phyloP scores from a whole-genome alignment of 2,329 filamentous ascomycete genomes.

The Dactylellina drechsleri region DNA sequence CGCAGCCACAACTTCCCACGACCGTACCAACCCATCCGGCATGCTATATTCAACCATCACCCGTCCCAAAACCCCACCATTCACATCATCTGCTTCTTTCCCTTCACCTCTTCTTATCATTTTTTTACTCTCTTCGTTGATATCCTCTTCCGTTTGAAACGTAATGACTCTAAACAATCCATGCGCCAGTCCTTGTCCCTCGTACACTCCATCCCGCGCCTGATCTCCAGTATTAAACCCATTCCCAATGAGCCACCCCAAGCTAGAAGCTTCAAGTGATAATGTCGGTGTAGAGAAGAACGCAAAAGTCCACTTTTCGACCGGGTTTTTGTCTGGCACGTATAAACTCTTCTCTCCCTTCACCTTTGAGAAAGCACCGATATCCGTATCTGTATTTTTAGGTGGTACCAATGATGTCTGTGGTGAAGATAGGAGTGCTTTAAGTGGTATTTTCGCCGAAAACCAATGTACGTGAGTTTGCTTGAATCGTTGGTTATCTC shows the following conservation, averaged over 20 bases:
- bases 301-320: conserved; percentile 40
- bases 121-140: not conserved
- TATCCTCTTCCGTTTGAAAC: conserved; percentile 9
- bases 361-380: not conserved
- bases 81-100: not conserved
- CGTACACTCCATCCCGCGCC: conserved; percentile 15
- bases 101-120: not conserved
- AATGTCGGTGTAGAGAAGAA: conserved; percentile 49
- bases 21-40: conserved; percentile 8
- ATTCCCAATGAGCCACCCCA: conserved; percentile 11
- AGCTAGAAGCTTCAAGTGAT: conserved; percentile 22
- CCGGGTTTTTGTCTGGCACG: conserved; percentile 3
- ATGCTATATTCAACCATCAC: conserved; percentile 23
- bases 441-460: conserved; percentile 20
- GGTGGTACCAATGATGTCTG: not conserved
- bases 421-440: not conserved
- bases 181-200: conserved; percentile 33
- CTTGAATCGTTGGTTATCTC: conserved; percentile 30
- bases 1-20: conserved; percentile 28
- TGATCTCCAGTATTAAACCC: conserved; percentile 41
- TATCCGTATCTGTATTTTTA: too few species aligned
- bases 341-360: not conserved
- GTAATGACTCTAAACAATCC: conserved; percentile 33
- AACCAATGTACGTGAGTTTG: conserved; percentile 45
- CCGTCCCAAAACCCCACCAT: conserved; percentile 19